phyloP scores from a whole-genome alignment of 2,329 filamentous ascomycete genomes.

The Pyrenochaeta sp. region DNA sequence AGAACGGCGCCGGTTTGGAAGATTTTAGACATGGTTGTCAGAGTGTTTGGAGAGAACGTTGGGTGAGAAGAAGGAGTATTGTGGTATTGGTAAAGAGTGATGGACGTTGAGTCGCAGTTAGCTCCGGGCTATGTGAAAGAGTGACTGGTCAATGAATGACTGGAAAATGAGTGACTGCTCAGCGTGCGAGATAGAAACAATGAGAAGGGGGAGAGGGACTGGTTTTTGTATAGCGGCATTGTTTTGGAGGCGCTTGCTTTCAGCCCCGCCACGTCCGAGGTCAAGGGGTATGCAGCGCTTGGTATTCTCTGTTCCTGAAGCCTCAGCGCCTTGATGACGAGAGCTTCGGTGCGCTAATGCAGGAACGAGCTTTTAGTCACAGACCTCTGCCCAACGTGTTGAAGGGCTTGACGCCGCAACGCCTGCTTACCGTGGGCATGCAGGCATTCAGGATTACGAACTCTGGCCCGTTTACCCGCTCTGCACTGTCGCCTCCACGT shows the following conservation, averaged over 20 bases:
- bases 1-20: slow-evolving; percentile 37
- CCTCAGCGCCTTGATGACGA: slow-evolving; percentile 14
- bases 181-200: slow-evolving; percentile 16
- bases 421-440: not conserved
- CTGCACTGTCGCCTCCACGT: not conserved
- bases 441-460: not conserved
- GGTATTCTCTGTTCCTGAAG: slow-evolving; percentile 14
- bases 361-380: slow-evolving; percentile 23
- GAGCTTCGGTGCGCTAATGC: slow-evolving; percentile 25
- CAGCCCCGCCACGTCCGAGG: slow-evolving; percentile 17
- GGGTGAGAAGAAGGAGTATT: not conserved
- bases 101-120: slow-evolving; percentile 24
- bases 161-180: slow-evolving; percentile 31
- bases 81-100: not conserved
- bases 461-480: not conserved
- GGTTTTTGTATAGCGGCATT: slow-evolving; percentile 25
- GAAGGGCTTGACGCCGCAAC: not conserved
- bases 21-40: slow-evolving; percentile 36
- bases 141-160: slow-evolving; percentile 36
- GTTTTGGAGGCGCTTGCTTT: slow-evolving; percentile 9
- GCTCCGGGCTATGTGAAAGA: slow-evolving; percentile 44
- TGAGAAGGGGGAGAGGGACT: slow-evolving; percentile 8
- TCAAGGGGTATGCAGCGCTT: slow-evolving; percentile 11
- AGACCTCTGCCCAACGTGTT: not conserved
- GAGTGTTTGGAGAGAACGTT: not conserved